Evolutionary conservation across 441 rosid species (phyloP).

Genomic region (Adansonia madagascariensis): DNA sequence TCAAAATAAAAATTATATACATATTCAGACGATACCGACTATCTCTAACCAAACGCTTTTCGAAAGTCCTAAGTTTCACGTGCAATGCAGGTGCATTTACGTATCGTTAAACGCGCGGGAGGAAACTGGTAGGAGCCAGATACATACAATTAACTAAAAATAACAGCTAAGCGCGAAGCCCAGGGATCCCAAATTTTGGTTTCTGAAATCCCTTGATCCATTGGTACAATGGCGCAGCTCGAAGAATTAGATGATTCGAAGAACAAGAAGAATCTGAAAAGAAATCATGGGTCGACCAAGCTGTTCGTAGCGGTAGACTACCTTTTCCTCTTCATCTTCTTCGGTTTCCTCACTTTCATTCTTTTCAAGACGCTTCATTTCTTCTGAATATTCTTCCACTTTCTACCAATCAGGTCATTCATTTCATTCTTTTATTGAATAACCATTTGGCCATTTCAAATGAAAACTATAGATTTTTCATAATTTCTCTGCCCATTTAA

Average conservation of each 20-base stretch:
- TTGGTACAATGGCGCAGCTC: conserved; percentile 51
- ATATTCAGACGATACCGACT: too few relatives aligned
- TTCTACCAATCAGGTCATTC: neutral
- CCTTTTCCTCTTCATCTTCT: conserved; percentile 19
- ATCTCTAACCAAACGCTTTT: too few relatives aligned
- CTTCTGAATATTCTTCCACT: neutral
- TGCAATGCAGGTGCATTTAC: too few relatives aligned
- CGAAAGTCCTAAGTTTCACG: too few relatives aligned
- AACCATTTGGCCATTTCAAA: neutral
- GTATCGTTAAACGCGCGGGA: too few relatives aligned
- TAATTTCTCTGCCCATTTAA: neutral
- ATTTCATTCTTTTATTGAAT: neutral
- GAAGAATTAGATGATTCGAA: conserved; percentile 46
- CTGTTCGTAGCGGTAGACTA: conserved; percentile 18
- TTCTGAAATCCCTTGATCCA: neutral
- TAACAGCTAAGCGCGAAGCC: too few relatives aligned
- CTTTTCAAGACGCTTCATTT: conserved; percentile 13
- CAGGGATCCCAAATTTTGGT: conserved; percentile 11
- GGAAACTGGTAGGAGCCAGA: too few relatives aligned
- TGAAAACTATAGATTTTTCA: neutral
- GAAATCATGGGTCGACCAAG: conserved; percentile 43
- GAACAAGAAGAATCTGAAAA: conserved; percentile 32
- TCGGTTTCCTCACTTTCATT: conserved; percentile 19
- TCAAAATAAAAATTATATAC: too few relatives aligned
- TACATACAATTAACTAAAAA: too few relatives aligned